Evolutionary conservation across 139 green algal species (phyloP), one percentile per base, ranked within the genome.

Genomic region (Astrephomene gubernaculifera): DNA sequence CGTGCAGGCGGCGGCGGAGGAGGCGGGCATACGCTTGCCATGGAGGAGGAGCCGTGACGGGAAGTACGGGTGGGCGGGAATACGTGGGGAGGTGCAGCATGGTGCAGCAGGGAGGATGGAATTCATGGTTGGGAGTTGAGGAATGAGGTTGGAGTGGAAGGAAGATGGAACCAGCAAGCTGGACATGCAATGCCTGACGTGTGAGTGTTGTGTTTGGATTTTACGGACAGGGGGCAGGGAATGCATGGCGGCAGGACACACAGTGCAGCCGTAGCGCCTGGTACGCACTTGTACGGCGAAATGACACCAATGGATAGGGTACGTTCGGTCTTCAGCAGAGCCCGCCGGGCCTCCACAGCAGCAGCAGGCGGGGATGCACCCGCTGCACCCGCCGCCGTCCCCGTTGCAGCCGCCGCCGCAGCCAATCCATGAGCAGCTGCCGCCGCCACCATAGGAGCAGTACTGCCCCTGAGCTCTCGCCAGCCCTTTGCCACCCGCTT

Each of bases 241-340:
- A n/a, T n/a, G n/a, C n/a, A n/a, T n/a, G n/a, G n/a, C n/a, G n/a
- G n/a, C n/a, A n/a, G n/a, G n/a, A n/a, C n/a, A n/a, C n/a, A n/a
- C n/a, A n/a, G n/a, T n/a, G n/a, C n/a, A n/a, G n/a, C n/a, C n/a
- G n/a, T n/a, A n/a, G n/a, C n/a, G n/a, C n/a, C n/a, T n/a, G n/a
- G n/a, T n/a, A 57, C 49, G 49, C 49, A 74, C 68, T 53, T 68
- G 73, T 83, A 83, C 33, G 75, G 75, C 57, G 75, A 63, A n/a
- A 83, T 83, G 57, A 83, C 31, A 38, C 75, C 75, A 2, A 83
- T 49, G 14, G 39, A 36, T 39, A 83, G 54, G 25, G 0, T 10
- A 5, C 74, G 31, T 4, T 54, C 68, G 24, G 38, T 39, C 38
- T 43, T 10, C 53, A 71, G 31, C 71, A 78, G 70, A 6, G 35